Evolutionary conservation across 2,329 filamentous ascomycete genomes (phyloP).

Genomic region (Alternaria atra): DNA sequence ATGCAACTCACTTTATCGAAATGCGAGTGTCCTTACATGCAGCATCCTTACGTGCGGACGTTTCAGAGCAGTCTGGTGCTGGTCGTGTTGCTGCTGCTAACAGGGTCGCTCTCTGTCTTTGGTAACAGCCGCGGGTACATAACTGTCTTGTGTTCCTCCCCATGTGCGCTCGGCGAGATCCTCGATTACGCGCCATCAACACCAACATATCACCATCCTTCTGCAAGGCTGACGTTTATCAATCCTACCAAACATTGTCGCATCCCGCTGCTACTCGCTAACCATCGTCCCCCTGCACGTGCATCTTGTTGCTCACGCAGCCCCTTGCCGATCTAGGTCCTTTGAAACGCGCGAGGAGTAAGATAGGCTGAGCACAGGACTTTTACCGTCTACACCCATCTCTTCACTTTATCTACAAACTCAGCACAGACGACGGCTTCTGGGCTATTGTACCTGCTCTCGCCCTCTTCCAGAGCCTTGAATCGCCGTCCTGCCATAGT

Average conservation of each 20-base stretch:
- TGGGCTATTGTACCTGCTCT: background rate
- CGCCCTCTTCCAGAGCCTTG: background rate
- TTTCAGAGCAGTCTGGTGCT: conserved; percentile 21
- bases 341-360: conserved; percentile 34
- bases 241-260: conserved; percentile 1
- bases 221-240: conserved; percentile 11
- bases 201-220: background rate
- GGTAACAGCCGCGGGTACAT: background rate
- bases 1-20: conserved; percentile 21
- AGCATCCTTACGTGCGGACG: conserved; percentile 24
- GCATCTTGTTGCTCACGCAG: conserved; percentile 27
- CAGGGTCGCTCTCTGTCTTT: conserved; percentile 11
- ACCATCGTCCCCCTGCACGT: conserved; percentile 20
- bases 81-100: conserved; percentile 13
- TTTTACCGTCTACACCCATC: conserved; percentile 12
- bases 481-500: background rate
- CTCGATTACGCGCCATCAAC: background rate
- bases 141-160: background rate
- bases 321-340: conserved; percentile 37
- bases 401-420: conserved; percentile 13
- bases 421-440: conserved; percentile 4
- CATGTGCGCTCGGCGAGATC: background rate
- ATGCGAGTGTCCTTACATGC: conserved; percentile 24
- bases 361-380: conserved; percentile 28
- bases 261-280: conserved; percentile 7